Evolutionary conservation across 2,329 filamentous ascomycete species (phyloP).

Genomic region (Xylaria sp.): DNA sequence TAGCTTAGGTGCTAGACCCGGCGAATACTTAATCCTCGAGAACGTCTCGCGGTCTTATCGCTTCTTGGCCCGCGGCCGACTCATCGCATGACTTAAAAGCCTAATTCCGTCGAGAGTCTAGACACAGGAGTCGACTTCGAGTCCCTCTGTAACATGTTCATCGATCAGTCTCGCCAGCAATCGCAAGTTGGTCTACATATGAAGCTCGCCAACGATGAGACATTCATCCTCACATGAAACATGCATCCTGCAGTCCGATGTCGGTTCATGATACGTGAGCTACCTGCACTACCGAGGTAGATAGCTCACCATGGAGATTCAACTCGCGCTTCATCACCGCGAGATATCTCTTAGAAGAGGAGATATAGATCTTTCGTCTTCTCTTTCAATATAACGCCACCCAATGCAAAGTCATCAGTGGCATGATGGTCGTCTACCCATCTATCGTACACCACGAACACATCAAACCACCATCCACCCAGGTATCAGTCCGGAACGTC

Average conservation of each 20-base stretch:
- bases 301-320: neutral
- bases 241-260: too few relatives aligned
- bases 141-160: neutral
- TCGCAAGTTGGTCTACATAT: neutral
- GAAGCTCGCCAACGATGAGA: neutral
- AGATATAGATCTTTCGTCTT: neutral
- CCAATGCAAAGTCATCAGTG: constrained; percentile 16
- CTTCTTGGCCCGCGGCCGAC: too few relatives aligned
- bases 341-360: neutral
- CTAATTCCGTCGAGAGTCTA: neutral
- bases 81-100: neutral
- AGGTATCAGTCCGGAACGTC: neutral
- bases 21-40: too few relatives aligned
- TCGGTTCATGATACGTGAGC: too few relatives aligned
- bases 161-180: neutral
- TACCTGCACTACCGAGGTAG: too few relatives aligned
- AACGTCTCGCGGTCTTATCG: too few relatives aligned
- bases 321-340: neutral
- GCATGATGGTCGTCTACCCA: neutral
- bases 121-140: neutral
- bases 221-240: too few relatives aligned
- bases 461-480: neutral
- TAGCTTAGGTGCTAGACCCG: too few relatives aligned
- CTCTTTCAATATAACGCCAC: constrained; percentile 18
- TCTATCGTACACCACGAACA: constrained; percentile 13